Conservation (phyloP, 2,329 filamentous ascomycete genomes). For the Orbilia brochopaga region DNA sequence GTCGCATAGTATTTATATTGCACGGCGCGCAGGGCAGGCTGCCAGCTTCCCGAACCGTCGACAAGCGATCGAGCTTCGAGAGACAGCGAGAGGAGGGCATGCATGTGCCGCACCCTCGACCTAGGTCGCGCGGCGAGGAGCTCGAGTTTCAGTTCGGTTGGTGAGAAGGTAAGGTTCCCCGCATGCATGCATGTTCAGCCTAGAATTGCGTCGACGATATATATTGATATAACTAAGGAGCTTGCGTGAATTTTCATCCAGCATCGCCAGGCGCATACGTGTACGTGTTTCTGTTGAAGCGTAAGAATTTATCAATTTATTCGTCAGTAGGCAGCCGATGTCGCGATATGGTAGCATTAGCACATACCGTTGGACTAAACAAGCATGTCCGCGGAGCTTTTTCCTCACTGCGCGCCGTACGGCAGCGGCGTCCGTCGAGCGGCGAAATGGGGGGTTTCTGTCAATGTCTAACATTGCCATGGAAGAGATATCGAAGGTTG, state of each 20-base stretch:
- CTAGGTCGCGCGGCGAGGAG: no score
- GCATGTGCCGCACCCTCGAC: no score
- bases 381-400: conserved; percentile 42
- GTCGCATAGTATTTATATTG: conserved; percentile 36
- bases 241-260: no score
- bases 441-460: no score
- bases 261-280: no score
- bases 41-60: conserved; percentile 43
- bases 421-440: background rate
- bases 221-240: no score
- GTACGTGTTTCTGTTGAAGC: background rate
- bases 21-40: background rate
- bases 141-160: no score
- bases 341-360: conserved; percentile 46
- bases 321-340: conserved; percentile 19
- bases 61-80: background rate
- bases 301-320: background rate
- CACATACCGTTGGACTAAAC: conserved; percentile 17
- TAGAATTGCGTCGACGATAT: no score
- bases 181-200: no score
- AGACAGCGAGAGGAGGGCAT: background rate
- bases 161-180: background rate
- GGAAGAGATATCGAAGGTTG: background rate
- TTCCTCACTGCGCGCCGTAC: background rate
- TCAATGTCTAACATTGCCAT: no score